Base-by-base conservation (phyloP, 257 asterid species). In the Ilex aquifolium region DNA sequence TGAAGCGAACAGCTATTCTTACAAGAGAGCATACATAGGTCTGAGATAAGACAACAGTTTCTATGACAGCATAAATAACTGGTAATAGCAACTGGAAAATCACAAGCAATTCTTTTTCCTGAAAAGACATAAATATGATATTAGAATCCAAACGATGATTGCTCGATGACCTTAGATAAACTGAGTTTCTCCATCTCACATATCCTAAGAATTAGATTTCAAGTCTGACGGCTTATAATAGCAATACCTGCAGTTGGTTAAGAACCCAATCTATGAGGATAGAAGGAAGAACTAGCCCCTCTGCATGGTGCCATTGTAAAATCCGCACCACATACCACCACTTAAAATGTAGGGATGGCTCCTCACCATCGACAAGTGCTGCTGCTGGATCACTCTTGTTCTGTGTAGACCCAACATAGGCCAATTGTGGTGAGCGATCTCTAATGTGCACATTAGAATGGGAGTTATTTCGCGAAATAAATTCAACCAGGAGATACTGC, bases 281-380 rank as follows among this genome's bases (percentile, higher is more conserved):
- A 68, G 96, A 86, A 66, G 99, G 95, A 68, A 83, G 63, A 60
- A 94, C 69, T 69, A 94, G 85, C 71, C 99, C 99, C 70, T 94
- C 97, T 21, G 87, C 85, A 64, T 90, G 95, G 77, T 94, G 97
- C 97, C 96, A 90, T 32, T 94, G 95, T 68, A 94, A 76, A 62
- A 90, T 81, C 79, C 99, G 86, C 66, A 90, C 96, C 72, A 88
- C 85, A 69, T 88, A 94, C 99, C 99, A 94, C 99, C 99, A 94
- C 74, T 94, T 94, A 65, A 76, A 82, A 82, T 90, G 87, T 61
- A 84, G 74, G 13, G 97, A 83, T 62, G 97, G 95, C 76, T 84
- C 97, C 66, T 77, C 92, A 73, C 81, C 82, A 78, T 78, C 95
- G 30, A 69, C 60, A 56, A 63, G 62, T 55, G 87, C 52, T 65